Base-by-base conservation (phyloP, 345 rosid genomes). In the Salix arbutifolia region DNA sequence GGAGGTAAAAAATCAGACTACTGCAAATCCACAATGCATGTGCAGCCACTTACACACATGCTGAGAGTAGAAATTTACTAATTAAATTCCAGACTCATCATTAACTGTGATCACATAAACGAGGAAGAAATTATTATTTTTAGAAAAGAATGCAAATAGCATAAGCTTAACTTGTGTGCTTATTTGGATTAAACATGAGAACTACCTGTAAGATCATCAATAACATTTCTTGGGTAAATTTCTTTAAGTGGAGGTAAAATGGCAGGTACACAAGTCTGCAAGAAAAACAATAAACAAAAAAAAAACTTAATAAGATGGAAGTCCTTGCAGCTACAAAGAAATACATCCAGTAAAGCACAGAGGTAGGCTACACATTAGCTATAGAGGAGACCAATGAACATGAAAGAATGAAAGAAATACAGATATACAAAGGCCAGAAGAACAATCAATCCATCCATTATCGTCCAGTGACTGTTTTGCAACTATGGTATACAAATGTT, bases 251-350 rank as follows among this genome's bases (percentile, higher is more conserved):
- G 97, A 70, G 99, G 99, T 18, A 95, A 83, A 74, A 95, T 90
- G 31, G 97, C 84, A 68, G 99, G 97, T n/a, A 69, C 87, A 70
- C 97, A 92, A 11, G 98, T 95, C 99, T 95, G 88, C 58, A 77
- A 75, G 56, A 79, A 80, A 77, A 65, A 25, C 18, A 25, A 52
- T 30, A 70, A 70, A 52, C 2, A 17, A 4, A 67, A 28, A 65
- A 61, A 13, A 53, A 65, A 31, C 48, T 44, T 10, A 64, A 52
- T 4, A 70, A 48, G 19, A 65, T 40, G 62, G 60, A 70, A 77
- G 3, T 46, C 40, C 60, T 21, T 44, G 31, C 56, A 19, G 60
- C 21, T n/a, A 6, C 11, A 19, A 13, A 35, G 67, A 60, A n/a
- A 23, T 37, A 72, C 8, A 56, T 13, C 67, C 25, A 58, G 48